A percentile compares a stretch with the other conserved stretches of the same genome.
Conservation (phyloP, 768 basidiomycete genomes). For the Heimioporus sp. region DNA sequence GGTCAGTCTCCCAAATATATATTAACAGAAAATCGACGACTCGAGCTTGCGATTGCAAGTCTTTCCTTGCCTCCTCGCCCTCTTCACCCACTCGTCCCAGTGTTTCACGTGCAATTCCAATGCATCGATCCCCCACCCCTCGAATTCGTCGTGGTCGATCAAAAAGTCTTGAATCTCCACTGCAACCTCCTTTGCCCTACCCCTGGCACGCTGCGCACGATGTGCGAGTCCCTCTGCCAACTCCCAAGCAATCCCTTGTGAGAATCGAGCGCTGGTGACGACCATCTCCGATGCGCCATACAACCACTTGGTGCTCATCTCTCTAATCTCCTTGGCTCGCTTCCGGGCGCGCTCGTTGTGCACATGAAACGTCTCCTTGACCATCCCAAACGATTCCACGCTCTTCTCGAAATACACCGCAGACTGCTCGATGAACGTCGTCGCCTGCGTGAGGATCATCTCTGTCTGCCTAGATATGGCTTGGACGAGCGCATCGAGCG, state of each 20-base stretch:
- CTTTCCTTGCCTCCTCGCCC: conserved; percentile 3
- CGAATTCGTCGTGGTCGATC: conserved; percentile 20
- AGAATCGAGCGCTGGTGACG: conserved; percentile 38
- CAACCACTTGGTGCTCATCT: conserved; percentile 47
- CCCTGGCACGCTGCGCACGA: conserved; percentile 44
- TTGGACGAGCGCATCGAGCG: conserved; percentile 54
- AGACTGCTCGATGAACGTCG: conserved; percentile 44
- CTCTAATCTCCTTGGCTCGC: conserved; percentile 52
- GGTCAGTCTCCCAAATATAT: neutral
- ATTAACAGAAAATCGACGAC: conserved; percentile 11
- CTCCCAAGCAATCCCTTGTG: conserved; percentile 41
- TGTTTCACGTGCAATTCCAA: conserved; percentile 18
- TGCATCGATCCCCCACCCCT: conserved; percentile 8
- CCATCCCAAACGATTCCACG: conserved; percentile 35
- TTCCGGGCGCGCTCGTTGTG: conserved; percentile 52
- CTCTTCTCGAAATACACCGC: conserved; percentile 33
- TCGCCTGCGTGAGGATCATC: conserved; percentile 30
- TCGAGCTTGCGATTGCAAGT: conserved; percentile 15
- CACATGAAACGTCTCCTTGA: conserved; percentile 41
- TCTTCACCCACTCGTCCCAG: conserved; percentile 20
- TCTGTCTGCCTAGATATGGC: conserved; percentile 48
- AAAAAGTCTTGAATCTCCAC: conserved; percentile 28
- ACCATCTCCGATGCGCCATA: conserved; percentile 42
- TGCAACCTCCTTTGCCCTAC: conserved; percentile 44
- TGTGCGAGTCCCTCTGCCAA: conserved; percentile 36